Evolutionary conservation across 495 filamentous ascomycete species (phyloP), one percentile per base, ranked within the genome.

Genomic region (Aspergillus homomorphus): DNA sequence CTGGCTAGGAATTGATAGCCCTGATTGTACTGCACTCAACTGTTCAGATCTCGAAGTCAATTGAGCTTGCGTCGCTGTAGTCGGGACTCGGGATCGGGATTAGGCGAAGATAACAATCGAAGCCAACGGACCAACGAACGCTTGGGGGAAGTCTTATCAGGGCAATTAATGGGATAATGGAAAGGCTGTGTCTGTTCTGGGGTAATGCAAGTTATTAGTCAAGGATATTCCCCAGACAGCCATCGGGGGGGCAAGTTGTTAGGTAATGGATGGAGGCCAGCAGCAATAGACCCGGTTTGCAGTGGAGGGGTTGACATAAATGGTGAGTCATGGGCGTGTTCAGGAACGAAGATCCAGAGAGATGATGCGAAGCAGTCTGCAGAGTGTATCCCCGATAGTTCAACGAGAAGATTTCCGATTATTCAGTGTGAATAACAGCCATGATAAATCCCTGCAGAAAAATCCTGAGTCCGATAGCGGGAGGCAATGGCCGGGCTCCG

Each of bases 401-500:
- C n/a, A n/a, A n/a, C n/a, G n/a, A n/a, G n/a, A n/a, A n/a, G n/a
- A 38, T 10, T 38, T 14, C 33, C 33, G 15, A 38, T 38, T 38
- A 38, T 38, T 14, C 33, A 38, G 7, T 5, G 33, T 38, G 33
- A 38, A 38, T 38, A 38, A 38, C 33, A 28, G 26, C 26, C 3
- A 9, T 38, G 33, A 28, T 51, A 28, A 51, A n/a, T 51, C 48
- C 24, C 12, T 4, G 48, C 48, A 3, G 14, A 28, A 49, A 16
- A 24, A 30, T 18, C 23, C 23, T 51, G 54, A 58, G 46, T 53
- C 66, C 69, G 56, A 58, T 61, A 60, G 60, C 59, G 59, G 52
- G 45, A 56, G 6, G 21, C 43, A 66, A 61, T 65, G 22, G 51
- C 56, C 54, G 59, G 33, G 45, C 54, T 49, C 48, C 71, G 62